Percentiles rank a stretch among this genome's conserved stretches.
These are phyloP conservation scores for Candida alai DNA, from an alignment of 805 yeast genomes.

Conservation along the genomic window DNA sequence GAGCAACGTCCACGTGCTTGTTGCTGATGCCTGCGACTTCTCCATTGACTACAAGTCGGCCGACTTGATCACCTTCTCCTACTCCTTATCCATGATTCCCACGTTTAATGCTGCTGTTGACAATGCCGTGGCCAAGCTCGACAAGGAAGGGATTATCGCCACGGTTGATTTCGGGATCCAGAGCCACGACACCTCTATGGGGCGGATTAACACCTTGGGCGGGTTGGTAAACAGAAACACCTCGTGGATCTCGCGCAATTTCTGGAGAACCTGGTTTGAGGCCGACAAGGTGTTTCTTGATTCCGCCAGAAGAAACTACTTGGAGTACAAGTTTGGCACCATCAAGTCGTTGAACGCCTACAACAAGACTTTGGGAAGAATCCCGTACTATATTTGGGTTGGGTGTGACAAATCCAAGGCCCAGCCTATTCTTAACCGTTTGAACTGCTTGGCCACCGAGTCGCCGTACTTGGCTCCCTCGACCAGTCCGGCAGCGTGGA, in stretches of 20 bases:
- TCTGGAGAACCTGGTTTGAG: conserved; percentile 88
- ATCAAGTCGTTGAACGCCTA: conserved; percentile 66
- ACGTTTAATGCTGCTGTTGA: conserved; percentile 76
- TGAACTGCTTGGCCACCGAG: conserved; percentile 74
- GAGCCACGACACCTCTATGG: conserved; percentile 56
- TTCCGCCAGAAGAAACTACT: conserved; percentile 75
- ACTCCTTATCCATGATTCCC: conserved; percentile 84
- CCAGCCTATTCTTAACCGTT: conserved; percentile 49
- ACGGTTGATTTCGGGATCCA: conserved; percentile 83
- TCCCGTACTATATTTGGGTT: conserved; percentile 81
- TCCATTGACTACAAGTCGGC: conserved; percentile 45
- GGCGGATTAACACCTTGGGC: conserved; percentile 71
- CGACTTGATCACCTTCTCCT: conserved; percentile 75
- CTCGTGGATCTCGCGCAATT: conserved; percentile 74
- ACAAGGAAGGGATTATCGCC: conserved; percentile 58
- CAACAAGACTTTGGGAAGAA: conserved; percentile 63
- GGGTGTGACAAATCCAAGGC: conserved; percentile 49
- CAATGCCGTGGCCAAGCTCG: conserved; percentile 51
- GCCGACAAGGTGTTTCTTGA: conserved; percentile 77
- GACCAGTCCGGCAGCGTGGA: conserved; percentile 15
- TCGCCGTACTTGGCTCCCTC: conserved; percentile 76
- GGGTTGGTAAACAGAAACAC: conserved; percentile 68
- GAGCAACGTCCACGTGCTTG: conserved; percentile 62
- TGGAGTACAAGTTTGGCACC: conserved; percentile 81
- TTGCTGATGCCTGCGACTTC: conserved; percentile 76